Evolutionary conservation across 1,139 yeast genomes (phyloP).

Genomic region (Debaryomycetaceae sp.): DNA sequence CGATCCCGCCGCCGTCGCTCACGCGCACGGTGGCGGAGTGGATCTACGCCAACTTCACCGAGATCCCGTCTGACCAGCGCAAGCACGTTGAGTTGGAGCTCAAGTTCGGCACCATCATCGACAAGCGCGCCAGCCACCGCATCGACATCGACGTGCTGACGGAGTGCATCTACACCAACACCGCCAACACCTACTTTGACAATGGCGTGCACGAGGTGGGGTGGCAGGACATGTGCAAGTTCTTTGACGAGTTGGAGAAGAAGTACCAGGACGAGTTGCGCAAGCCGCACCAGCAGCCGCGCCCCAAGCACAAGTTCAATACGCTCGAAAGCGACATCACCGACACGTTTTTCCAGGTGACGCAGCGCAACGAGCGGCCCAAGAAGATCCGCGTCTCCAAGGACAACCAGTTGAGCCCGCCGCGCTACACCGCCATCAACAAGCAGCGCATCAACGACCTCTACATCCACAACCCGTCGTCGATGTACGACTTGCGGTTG

Average conservation of each 20-base stretch:
- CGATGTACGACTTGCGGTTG: constrained; percentile 70
- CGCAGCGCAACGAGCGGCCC: constrained; percentile 49
- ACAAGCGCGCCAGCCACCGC: constrained; percentile 60
- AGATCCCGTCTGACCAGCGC: constrained; percentile 56
- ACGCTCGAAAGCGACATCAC: constrained; percentile 39
- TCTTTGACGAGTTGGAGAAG: constrained; percentile 52
- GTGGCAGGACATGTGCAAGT: constrained; percentile 55
- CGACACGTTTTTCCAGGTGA: constrained; percentile 35
- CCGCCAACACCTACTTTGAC: constrained; percentile 57
- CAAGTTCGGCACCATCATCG: constrained; percentile 75
- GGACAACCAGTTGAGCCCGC: constrained; percentile 56
- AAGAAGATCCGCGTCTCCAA: constrained; percentile 59
- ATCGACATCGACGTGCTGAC: constrained; percentile 69
- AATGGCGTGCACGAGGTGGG: constrained; percentile 70
- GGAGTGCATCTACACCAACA: constrained; percentile 63
- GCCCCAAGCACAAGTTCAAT: constrained; percentile 37
- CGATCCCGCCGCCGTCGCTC: constrained; percentile 77
- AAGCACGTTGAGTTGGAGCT: constrained; percentile 73
- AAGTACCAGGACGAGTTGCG: constrained; percentile 38
- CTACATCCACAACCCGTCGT: constrained; percentile 69
- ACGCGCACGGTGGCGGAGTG: constrained; percentile 82
- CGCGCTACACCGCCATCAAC: constrained; percentile 64
- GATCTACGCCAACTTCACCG: constrained; percentile 76
- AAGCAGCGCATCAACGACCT: constrained; percentile 71
- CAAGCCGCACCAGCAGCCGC: constrained; percentile 15